phyloP scores from a whole-genome alignment of 495 filamentous ascomycete species.

The Neurospora africana region DNA sequence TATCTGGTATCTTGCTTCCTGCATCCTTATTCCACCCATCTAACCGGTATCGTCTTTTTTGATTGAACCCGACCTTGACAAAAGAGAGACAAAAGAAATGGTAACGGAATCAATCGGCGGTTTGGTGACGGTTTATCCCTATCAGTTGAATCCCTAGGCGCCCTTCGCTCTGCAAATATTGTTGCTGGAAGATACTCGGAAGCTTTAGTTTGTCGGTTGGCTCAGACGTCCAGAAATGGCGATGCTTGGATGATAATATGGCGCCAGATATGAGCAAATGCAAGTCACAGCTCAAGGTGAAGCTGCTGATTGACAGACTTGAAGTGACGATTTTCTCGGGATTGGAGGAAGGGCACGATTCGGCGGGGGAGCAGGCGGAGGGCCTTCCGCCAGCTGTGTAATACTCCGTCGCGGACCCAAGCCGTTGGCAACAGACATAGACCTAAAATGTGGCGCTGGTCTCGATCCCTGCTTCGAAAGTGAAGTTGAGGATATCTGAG shows the following conservation, averaged over 20 bases:
- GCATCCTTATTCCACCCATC: background rate
- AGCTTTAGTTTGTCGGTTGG: background rate
- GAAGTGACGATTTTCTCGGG: constrained; percentile 21
- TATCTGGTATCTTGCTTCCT: background rate
- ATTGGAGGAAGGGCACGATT: constrained; percentile 54
- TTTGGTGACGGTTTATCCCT: background rate
- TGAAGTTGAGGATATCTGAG: constrained; percentile 14
- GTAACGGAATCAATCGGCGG: background rate
- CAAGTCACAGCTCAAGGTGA: background rate
- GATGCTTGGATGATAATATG: background rate
- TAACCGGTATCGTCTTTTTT: background rate
- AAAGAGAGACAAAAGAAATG: background rate
- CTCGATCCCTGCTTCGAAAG: constrained; percentile 15
- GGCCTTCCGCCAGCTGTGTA: constrained; percentile 46
- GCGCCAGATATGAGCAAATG: background rate
- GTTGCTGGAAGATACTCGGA: background rate
- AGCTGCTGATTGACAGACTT: background rate
- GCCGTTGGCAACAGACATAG: constrained; percentile 18
- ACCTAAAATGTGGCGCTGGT: constrained; percentile 20
- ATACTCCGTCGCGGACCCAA: constrained; percentile 42
- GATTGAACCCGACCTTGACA: background rate
- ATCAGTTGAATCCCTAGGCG: background rate
- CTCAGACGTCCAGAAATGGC: background rate
- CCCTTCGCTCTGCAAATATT: background rate
- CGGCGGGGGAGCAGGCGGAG: constrained; percentile 53